Percentiles rank a stretch among this genome's conserved stretches.
Conservation (phyloP, 192 early-diverging fungal genomes). For the Gigaspora rosea region DNA sequence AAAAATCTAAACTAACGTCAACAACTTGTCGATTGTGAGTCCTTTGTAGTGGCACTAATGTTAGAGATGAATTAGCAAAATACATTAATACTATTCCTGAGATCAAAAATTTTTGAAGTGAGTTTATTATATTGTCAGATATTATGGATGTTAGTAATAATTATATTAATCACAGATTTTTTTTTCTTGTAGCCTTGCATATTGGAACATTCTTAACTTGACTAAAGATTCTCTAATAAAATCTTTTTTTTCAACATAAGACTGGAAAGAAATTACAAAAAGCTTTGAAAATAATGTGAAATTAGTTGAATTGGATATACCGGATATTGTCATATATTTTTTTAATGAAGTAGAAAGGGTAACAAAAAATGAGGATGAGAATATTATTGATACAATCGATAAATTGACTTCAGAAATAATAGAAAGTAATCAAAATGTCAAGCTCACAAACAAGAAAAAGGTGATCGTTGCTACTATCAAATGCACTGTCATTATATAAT, state of each 20-base stretch:
- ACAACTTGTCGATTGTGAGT: neutral
- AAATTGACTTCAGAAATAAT: too few species aligned
- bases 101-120: slow-evolving; percentile 31
- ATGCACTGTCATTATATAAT: too few species aligned
- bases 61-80: slow-evolving; percentile 26
- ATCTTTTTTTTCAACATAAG: slow-evolving; percentile 29
- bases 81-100: slow-evolving; percentile 34
- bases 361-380: too few species aligned
- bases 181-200: slow-evolving; percentile 21
- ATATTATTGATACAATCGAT: too few species aligned
- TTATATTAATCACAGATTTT: slow-evolving; percentile 21
- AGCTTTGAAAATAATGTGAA: slow-evolving; percentile 24
- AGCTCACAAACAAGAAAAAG: too few species aligned
- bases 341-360: too few species aligned
- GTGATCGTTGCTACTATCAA: too few species aligned
- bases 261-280: slow-evolving; percentile 21
- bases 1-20: slow-evolving; percentile 2
- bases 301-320: slow-evolving; percentile 26
- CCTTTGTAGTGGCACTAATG: slow-evolving; percentile 21
- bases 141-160: slow-evolving; percentile 11
- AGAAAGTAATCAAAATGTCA: too few species aligned
- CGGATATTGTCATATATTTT: neutral
- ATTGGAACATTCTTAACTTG: slow-evolving; percentile 31
- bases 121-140: slow-evolving; percentile 13
- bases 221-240: slow-evolving; percentile 28